Percentiles rank a stretch among this genome's conserved stretches.
These are phyloP conservation scores for Fusarium fujikuroi DNA, from an alignment of 2,329 filamentous ascomycete species.

Conservation along the genomic window DNA sequence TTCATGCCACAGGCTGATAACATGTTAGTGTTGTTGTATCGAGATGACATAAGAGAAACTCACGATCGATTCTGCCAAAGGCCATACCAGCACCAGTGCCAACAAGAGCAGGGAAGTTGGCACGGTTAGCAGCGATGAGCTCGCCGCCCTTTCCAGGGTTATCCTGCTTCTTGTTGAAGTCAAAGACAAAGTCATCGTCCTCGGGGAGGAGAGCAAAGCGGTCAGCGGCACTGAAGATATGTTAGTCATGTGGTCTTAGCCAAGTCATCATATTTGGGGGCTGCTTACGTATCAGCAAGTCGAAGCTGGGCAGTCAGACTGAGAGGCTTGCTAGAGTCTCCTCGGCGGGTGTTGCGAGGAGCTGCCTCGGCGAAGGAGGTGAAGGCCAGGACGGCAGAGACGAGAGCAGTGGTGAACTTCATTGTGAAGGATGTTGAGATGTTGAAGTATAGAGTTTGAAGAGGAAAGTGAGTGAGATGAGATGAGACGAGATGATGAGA, in stretches of 20 bases:
- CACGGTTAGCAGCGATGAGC: constrained; percentile 63
- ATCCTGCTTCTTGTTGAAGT: constrained; percentile 53
- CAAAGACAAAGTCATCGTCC: constrained; percentile 60
- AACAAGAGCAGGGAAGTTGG: constrained; percentile 67
- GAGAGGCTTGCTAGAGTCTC: constrained; percentile 27
- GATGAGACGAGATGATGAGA: background rate
- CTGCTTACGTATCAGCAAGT: constrained; percentile 52
- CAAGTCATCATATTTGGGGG: background rate
- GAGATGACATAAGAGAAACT: constrained; percentile 1
- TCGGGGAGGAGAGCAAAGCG: constrained; percentile 56
- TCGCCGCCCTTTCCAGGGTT: constrained; percentile 55
- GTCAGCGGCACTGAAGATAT: constrained; percentile 51
- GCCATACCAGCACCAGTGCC: constrained; percentile 62
- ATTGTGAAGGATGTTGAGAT: constrained; percentile 48
- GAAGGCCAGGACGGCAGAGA: constrained; percentile 54
- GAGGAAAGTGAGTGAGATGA: background rate
- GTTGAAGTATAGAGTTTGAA: background rate
- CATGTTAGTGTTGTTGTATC: constrained; percentile 25
- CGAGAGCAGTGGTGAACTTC: constrained; percentile 46
- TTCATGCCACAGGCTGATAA: constrained; percentile 63
- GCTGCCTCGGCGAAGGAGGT: constrained; percentile 48
- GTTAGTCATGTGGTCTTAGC: constrained; percentile 22
- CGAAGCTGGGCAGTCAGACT: constrained; percentile 53
- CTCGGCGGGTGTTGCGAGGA: constrained; percentile 32
- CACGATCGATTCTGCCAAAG: constrained; percentile 59